Conservation (phyloP, 257 asterid genomes). For the Solanum rostratum region DNA sequence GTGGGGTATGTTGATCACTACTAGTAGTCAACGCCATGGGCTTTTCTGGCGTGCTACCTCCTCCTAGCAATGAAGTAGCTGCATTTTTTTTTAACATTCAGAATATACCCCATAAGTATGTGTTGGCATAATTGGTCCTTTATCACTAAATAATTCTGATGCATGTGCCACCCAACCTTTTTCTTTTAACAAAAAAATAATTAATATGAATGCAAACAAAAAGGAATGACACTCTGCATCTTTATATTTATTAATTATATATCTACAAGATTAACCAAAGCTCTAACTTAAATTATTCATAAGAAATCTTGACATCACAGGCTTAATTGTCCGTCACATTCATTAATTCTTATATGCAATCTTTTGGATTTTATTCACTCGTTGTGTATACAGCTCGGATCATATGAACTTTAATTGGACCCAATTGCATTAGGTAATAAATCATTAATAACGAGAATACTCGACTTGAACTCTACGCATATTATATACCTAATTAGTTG, state of each 20-base stretch:
- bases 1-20: constrained; percentile 28
- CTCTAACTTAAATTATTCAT: neutral
- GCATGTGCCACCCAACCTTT: neutral
- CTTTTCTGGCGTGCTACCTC: constrained; percentile 66
- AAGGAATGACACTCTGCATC: neutral
- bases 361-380: neutral
- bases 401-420: neutral
- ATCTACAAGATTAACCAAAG: neutral
- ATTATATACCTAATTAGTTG: neutral
- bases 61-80: constrained; percentile 40
- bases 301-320: neutral
- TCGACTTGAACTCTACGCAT: neutral
- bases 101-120: neutral
- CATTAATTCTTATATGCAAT: neutral
- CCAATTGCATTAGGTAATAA: neutral
- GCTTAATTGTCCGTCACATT: neutral
- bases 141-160: neutral
- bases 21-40: constrained; percentile 3
- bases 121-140: neutral
- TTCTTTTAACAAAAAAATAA: neutral
- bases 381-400: too few species aligned
- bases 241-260: neutral
- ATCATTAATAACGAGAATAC: neutral
- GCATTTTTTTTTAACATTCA: constrained; percentile 14
- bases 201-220: neutral